Base-by-base conservation (phyloP, 2,329 filamentous ascomycete genomes). In the Nemania sp. region DNA sequence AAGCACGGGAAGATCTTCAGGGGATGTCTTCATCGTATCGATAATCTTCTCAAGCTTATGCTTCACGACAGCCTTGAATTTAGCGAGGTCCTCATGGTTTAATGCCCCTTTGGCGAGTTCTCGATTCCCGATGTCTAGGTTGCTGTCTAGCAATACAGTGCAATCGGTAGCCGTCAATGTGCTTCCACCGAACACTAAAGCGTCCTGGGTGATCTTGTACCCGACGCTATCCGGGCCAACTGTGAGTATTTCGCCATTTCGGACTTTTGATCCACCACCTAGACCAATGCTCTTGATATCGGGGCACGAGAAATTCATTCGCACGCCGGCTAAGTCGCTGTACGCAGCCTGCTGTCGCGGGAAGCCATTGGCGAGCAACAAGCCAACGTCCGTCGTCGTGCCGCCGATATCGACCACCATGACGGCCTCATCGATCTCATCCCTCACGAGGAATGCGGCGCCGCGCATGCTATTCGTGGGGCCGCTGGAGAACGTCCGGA, bases 371-470 rank as follows among this genome's bases (percentile, higher is more conserved):
- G 85, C 82, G 6, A 89, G 82, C 3, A 92, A 76, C 0, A 90
- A 77, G 0, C 89, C 88, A 11, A 90, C 87, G 70, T 91, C 89
- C 0, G 88, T 87, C 0, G 89, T 91, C 0, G 89, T 92, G 2
- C 89, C 89, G 0, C 89, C 89, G 61, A 92, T 87, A 72, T 92
- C 89, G 1, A 91, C 85, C 0, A 91, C 89, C 80, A 91, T 87
- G 71, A 84, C 78, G 0, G 80, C 77, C 62, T 83, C 78, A 2
- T 77, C 71, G 15, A 73, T 60, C 24, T 74, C 66, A 1, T 76
- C 75, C 45, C 82, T 79, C 0, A 82, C 80, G 11, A 92, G 78
- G 63, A 89, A 90, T 0, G 88, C 89, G 1, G 88, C 88, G 0
- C 88, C 88, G 60, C 85, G 84, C 81, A 89, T 88, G 63, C 86